A percentile compares a stretch with the other conserved stretches of the same genome.
Conservation (phyloP, 257 asterid genomes). For the Cruciata laevipes region DNA sequence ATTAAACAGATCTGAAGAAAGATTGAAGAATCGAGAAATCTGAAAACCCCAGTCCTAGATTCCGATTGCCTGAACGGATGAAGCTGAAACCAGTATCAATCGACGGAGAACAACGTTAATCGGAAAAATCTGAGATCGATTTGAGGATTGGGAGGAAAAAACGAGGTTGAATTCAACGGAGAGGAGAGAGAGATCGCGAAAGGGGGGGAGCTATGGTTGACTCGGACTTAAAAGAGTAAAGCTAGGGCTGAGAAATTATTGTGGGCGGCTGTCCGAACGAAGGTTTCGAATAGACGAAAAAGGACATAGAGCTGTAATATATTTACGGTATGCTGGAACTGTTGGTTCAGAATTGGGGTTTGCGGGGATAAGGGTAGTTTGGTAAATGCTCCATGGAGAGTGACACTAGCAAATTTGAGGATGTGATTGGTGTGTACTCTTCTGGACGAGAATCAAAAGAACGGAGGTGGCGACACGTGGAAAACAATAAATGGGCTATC, state of each 20-base stretch:
- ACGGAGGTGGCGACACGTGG: slow-evolving; percentile 2
- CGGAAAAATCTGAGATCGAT: slow-evolving; percentile 8
- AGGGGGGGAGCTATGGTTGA: not conserved
- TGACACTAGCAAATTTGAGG: not conserved
- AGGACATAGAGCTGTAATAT: not conserved
- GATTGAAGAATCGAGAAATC: not conserved
- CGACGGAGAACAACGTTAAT: slow-evolving; percentile 9
- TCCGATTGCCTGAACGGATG: not conserved
- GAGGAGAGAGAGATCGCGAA: slow-evolving; percentile 7
- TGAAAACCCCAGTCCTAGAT: slow-evolving; percentile 26
- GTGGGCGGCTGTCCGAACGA: slow-evolving; percentile 19
- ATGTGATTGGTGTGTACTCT: not conserved
- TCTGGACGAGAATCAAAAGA: not conserved
- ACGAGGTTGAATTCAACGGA: slow-evolving; percentile 5
- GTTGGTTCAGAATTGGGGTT: not conserved
- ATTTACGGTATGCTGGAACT: slow-evolving; percentile 3
- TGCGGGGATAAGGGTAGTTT: not conserved
- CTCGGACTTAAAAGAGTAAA: slow-evolving; percentile 19
- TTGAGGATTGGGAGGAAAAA: slow-evolving; percentile 8
- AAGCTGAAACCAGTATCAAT: slow-evolving; percentile 12
- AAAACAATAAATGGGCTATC: not conserved
- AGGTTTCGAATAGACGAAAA: not conserved
- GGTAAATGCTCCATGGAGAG: not conserved
- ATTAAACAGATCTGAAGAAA: slow-evolving; percentile 11
- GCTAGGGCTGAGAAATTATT: slow-evolving; percentile 12